Evolutionary conservation across 495 filamentous ascomycete genomes (phyloP).

Genomic region (Durotheca rogersii): DNA sequence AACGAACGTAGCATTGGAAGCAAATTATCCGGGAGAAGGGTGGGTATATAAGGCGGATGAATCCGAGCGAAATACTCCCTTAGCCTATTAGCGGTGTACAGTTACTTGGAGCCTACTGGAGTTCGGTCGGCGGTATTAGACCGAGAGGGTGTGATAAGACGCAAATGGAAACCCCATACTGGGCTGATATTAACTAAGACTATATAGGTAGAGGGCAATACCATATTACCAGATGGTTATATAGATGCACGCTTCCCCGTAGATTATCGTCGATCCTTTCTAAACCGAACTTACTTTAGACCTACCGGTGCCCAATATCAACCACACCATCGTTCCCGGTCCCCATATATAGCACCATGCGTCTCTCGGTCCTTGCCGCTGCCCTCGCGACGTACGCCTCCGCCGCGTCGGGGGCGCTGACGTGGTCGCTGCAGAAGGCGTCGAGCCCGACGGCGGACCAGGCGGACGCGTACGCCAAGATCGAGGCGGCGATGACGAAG

Average conservation of each 20-base stretch:
- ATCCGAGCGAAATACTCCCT: not conserved
- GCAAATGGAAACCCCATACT: not conserved
- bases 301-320: not conserved
- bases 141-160: constrained; percentile 5
- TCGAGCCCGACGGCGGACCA: constrained; percentile 42
- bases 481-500: constrained; percentile 40
- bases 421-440: constrained; percentile 34
- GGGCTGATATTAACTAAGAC: no score
- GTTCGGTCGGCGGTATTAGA: constrained; percentile 2
- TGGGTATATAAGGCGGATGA: constrained; percentile 1
- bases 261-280: constrained; percentile 11
- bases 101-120: not conserved
- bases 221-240: not conserved
- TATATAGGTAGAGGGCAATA: no score
- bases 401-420: constrained; percentile 34
- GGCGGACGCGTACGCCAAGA: constrained; percentile 40
- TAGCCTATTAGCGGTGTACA: not conserved
- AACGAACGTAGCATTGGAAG: no score
- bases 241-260: not conserved
- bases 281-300: not conserved
- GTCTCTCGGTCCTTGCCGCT: constrained; percentile 31
- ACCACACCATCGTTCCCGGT: not conserved
- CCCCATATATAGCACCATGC: constrained; percentile 27
- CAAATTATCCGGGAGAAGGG: no score
- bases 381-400: constrained; percentile 25